Base-by-base conservation (phyloP, 371 early-diverging fungal genomes). In the Rhizopus delemar region DNA sequence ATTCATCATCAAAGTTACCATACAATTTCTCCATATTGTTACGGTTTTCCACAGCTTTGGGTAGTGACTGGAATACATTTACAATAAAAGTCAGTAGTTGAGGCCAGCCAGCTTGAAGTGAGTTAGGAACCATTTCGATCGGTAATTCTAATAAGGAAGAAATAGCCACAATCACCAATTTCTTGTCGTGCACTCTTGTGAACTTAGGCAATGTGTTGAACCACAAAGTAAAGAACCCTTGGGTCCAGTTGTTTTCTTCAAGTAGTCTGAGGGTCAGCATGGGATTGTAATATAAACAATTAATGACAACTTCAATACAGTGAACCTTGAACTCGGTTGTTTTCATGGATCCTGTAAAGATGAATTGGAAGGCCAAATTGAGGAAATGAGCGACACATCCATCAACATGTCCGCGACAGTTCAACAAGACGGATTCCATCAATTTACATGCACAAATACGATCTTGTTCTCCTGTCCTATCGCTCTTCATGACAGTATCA, bases 171-270 rank as follows among this genome's bases (percentile, higher is more conserved):
- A 97, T 91, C 8, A 83, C 82, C 12, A 96, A 82, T 75, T 92
- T 93, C 83, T 93, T 95, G 77, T 97, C 97, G 66, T 95, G 93
- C 5, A 97, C 96, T 51, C 95, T 73, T 8, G 80, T 66, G 66
- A 95, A 91, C 56, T 82, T 78, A 41, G 81, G 82, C 29, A 92
- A 60, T 41, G 81, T 79, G 43, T 80, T 70, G 74, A 93, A 88
- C 91, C 95, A 93, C 16, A 87, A 70, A 3, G 80, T 81, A 63
- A 96, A 93, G 79, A 96, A 90, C 6, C 83, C 83, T 55, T 84
- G 75, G 8, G 92, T 91, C 78, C 83, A 86, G 46, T 82, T 73
- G 54, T 86, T 77, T 63, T 88, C 85, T 67, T 96, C 95, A 41
- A 97, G 73, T 4, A 90, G 64, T 22, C 71, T 73, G 46, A 97